Evolutionary conservation across 2,329 filamentous ascomycete species (phyloP), one percentile per base, ranked within the genome.

Genomic region (Cordyceps pruinosa): DNA sequence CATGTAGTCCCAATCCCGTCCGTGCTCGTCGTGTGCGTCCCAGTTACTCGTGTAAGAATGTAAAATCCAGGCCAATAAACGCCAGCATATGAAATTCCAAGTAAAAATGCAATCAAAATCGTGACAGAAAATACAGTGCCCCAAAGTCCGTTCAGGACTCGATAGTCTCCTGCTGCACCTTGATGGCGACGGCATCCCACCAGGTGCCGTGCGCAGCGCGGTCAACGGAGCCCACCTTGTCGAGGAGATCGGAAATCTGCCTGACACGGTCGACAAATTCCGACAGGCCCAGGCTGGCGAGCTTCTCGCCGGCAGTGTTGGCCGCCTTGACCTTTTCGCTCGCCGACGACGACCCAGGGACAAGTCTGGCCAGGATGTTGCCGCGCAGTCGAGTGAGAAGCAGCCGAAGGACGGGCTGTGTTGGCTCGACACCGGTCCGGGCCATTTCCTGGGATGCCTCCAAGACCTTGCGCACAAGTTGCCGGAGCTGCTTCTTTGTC

Each of bases 181-280:
- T 81, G 60, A 77, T 77, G 0, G 83, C 81, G 60, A 89, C 79
- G 46, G 77, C 72, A 69, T 89, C 86, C 77, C 89, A 91, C 86
- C 86, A 90, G 44, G 73, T 66, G 13, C 82, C 82, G 69, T 90
- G 88, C 8, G 83, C 79, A 60, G 82, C 84, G 61, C 85, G 78
- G 66, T 91, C 88, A 5, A 90, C 84, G 5, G 74, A 74, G 15
- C 85, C 84, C 4, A 90, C 78, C 66, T 80, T 80, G 42, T 81
- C 78, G 59, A 91, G 72, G 65, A 86, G 77, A 34, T 89, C 86
- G 8, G 88, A 84, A 63, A 91, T 85, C 49, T 83, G 82, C 32
- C 85, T 77, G 15, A 91, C 83, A 59, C 80, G 82, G 28, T 82
- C 80, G 17, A 87, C 84, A 67, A 91, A 91, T 70, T 92, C 88